Conservation (phyloP, 1,284 basidiomycete genomes). For the Ganoderma boninense region DNA sequence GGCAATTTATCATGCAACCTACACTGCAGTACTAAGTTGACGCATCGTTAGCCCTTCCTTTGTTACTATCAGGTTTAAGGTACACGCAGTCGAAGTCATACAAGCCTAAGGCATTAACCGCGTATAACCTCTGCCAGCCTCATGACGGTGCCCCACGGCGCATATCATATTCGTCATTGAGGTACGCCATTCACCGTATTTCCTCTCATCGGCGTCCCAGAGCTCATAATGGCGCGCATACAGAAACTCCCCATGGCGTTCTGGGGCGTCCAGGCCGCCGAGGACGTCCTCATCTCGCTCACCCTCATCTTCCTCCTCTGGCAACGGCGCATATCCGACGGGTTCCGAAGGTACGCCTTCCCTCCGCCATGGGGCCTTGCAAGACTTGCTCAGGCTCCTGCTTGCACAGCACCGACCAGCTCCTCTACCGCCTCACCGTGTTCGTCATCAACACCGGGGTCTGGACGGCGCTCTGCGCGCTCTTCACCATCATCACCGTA, state of each 20-base stretch:
- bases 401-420: not conserved
- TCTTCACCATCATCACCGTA: slow-evolving; percentile 9
- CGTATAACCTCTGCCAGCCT: not conserved
- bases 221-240: not conserved
- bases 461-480: slow-evolving; percentile 3
- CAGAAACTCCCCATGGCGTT: not conserved
- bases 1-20: not conserved
- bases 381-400: not conserved
- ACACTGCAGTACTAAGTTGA: not conserved
- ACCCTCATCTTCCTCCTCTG: not conserved
- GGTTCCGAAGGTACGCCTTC: not conserved
- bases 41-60: not conserved
- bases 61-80: not conserved
- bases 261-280: not conserved
- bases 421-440: slow-evolving; percentile 2
- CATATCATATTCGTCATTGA: not conserved
- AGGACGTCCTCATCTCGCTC: not conserved
- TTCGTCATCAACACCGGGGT: slow-evolving; percentile 9
- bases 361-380: too few species aligned
- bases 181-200: not conserved
- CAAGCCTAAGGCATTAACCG: too few species aligned
- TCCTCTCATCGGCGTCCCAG: not conserved
- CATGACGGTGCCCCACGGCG: not conserved
- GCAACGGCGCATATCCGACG: not conserved
- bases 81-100: not conserved